These are phyloP conservation scores for Daldinia bambusicola DNA, from an alignment of 495 filamentous ascomycete genomes.

Conservation along the genomic window DNA sequence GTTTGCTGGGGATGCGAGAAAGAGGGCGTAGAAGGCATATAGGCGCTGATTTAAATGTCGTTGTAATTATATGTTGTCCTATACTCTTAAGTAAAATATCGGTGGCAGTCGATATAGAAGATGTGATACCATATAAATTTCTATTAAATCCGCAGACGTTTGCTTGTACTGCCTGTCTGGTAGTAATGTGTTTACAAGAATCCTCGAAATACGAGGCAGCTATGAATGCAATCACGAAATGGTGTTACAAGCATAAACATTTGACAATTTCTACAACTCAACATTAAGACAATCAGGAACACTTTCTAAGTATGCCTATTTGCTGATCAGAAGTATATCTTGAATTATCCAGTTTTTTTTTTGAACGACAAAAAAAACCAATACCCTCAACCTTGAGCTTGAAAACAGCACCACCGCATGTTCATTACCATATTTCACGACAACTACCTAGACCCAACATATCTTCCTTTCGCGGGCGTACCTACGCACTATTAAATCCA, in stretches of 20 bases:
- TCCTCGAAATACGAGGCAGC: not conserved
- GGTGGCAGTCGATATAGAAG: constrained; percentile 14
- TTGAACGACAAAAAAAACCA: not conserved
- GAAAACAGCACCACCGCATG: not conserved
- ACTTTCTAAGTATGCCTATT: constrained; percentile 10
- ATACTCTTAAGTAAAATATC: constrained; percentile 24
- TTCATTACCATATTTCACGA: not conserved
- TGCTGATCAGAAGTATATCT: constrained; percentile 28
- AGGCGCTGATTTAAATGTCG: constrained; percentile 17
- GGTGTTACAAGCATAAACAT: not conserved
- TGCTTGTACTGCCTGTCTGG: not conserved
- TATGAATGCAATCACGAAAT: not conserved
- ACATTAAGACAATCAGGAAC: too few species aligned
- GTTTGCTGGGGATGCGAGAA: not conserved
- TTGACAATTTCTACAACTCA: not conserved
- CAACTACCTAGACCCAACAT: not conserved
- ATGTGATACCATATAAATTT: constrained; percentile 29
- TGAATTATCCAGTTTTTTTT: not conserved
- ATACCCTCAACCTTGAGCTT: not conserved
- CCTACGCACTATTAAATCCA: not conserved
- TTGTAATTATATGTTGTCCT: constrained; percentile 36
- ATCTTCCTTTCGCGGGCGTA: not conserved
- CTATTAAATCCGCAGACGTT: not conserved
- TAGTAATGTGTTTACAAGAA: not conserved
- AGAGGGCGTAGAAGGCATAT: not conserved